phyloP scores from a whole-genome alignment of 345 rosid genomes.

The Iberis pinnata region DNA sequence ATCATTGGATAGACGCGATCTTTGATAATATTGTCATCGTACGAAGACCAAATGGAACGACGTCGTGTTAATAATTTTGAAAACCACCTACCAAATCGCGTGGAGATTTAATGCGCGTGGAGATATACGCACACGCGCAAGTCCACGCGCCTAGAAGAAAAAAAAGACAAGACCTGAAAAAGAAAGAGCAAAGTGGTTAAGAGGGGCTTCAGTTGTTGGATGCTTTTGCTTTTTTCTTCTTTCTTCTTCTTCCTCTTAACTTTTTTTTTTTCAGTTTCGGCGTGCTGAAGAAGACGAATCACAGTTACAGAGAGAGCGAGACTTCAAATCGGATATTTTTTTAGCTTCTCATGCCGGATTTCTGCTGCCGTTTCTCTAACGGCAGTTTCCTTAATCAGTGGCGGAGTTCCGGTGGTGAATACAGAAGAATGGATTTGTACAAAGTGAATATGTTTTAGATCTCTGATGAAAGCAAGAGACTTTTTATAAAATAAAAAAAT shows the following conservation, averaged over 20 bases:
- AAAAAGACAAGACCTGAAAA: background rate
- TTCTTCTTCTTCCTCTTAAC: background rate
- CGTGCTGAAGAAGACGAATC: constrained; percentile 29
- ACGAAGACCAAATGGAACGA: background rate
- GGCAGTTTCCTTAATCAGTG: constrained; percentile 20
- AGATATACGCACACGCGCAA: constrained; percentile 9
- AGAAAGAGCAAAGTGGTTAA: constrained; percentile 26
- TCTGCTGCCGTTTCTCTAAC: constrained; percentile 17
- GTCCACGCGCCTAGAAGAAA: constrained; percentile 22
- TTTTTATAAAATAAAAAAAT: too few species aligned
- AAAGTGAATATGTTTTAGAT: constrained; percentile 5
- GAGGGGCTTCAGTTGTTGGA: constrained; percentile 31
- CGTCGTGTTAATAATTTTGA: background rate
- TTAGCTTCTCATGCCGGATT: constrained; percentile 20
- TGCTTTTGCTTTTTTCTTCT: constrained; percentile 17
- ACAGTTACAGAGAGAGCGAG: constrained; percentile 1
- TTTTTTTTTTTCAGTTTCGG: constrained; percentile 15
- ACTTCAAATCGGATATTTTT: constrained; percentile 2
- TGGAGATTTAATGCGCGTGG: constrained; percentile 22
- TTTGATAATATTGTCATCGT: constrained; percentile 9
- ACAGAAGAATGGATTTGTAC: constrained; percentile 2
- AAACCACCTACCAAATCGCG: constrained; percentile 28
- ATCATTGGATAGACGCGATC: background rate
- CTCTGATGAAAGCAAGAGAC: constrained; percentile 8
- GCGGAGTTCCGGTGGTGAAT: constrained; percentile 11